A percentile compares a stretch with the other conserved stretches of the same genome.
phyloP scores from a whole-genome alignment of 2,329 filamentous ascomycete genomes.

The Bipolaris victoriae region DNA sequence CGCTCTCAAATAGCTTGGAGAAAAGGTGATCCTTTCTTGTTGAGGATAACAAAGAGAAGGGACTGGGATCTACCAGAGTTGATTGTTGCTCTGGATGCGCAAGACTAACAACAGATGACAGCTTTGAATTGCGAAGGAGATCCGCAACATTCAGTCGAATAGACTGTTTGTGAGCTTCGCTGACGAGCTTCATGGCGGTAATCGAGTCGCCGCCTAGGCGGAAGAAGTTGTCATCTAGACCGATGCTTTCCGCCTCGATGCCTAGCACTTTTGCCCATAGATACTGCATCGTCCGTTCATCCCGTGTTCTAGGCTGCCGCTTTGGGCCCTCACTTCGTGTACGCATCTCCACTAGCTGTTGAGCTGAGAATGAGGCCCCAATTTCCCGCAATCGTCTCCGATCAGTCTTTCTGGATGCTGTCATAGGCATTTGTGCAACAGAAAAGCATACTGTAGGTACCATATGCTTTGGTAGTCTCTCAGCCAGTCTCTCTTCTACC shows the following conservation, averaged over 20 bases:
- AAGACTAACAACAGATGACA: neutral
- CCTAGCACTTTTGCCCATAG: constrained; percentile 9
- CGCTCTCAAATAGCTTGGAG: neutral
- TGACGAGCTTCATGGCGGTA: constrained; percentile 32
- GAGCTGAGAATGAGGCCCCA: constrained; percentile 3
- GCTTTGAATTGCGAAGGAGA: neutral
- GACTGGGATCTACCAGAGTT: neutral
- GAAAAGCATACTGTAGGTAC: constrained; percentile 4
- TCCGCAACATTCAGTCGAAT: neutral
- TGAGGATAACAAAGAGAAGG: neutral
- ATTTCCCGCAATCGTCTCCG: constrained; percentile 21
- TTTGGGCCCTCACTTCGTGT: neutral
- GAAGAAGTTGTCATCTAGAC: constrained; percentile 24
- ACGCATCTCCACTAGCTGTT: constrained; percentile 6
- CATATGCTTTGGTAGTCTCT: constrained; percentile 1
- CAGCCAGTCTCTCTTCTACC: neutral
- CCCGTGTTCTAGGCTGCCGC: neutral
- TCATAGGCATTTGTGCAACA: constrained; percentile 38
- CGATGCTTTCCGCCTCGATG: constrained; percentile 4
- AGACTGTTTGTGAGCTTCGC: constrained; percentile 9
- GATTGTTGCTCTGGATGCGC: neutral
- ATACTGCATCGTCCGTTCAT: constrained; percentile 9
- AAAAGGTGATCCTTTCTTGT: constrained; percentile 32
- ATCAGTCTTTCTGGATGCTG: constrained; percentile 54
- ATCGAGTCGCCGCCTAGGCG: constrained; percentile 36